Conservation (phyloP, 805 yeast species). For the Grigorovia jiainica region DNA sequence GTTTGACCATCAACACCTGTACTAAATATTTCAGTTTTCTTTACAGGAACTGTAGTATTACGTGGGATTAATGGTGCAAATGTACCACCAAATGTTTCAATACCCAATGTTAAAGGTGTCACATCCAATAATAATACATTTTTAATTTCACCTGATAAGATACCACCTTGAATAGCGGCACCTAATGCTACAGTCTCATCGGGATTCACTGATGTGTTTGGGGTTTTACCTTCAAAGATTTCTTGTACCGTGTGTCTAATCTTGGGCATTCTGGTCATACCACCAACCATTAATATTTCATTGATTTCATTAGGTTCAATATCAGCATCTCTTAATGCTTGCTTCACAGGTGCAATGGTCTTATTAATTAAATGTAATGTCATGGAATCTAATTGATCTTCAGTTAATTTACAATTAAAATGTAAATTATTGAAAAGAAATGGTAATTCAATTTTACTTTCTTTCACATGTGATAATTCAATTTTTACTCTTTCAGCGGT, state of each 20-base stretch:
- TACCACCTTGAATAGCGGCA: conserved; percentile 86
- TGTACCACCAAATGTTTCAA: conserved; percentile 78
- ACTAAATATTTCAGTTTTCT: conserved; percentile 63
- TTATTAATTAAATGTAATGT: conserved; percentile 55
- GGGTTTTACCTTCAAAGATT: conserved; percentile 47
- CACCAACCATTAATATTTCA: conserved; percentile 74
- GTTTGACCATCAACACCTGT: conserved; percentile 83
- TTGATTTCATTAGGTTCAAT: conserved; percentile 56
- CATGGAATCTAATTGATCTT: conserved; percentile 59
- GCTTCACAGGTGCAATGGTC: conserved; percentile 65
- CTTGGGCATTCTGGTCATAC: conserved; percentile 87
- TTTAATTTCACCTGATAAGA: conserved; percentile 71
- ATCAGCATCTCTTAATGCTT: conserved; percentile 67
- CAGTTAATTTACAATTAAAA: conserved; percentile 48
- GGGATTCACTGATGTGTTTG: conserved; percentile 72
- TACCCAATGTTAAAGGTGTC: conserved; percentile 74
- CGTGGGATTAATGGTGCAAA: conserved; percentile 72
- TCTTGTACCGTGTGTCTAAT: conserved; percentile 53
- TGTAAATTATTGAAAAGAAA: conserved; percentile 57
- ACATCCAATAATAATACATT: conserved; percentile 73
- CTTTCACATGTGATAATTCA: conserved; percentile 56
- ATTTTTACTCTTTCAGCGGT: conserved; percentile 74
- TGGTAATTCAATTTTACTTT: conserved; percentile 59
- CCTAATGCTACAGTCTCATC: conserved; percentile 90
- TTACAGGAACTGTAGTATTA: conserved; percentile 69